These are phyloP conservation scores for Pyrenochaeta sp. DNA, from an alignment of 2,329 filamentous ascomycete genomes.

Conservation along the genomic window DNA sequence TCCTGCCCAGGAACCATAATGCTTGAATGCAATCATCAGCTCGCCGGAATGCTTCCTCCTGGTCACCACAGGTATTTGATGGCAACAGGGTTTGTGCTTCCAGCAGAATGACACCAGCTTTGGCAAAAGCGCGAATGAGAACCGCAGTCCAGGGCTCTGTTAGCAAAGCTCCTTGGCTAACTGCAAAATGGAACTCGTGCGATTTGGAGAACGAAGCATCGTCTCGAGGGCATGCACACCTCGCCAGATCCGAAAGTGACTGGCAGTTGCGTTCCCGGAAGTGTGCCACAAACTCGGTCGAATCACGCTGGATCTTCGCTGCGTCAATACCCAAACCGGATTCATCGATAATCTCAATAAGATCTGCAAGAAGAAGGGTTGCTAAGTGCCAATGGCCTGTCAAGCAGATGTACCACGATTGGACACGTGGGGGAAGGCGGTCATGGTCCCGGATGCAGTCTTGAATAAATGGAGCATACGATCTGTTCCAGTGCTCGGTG, in stretches of 20 bases:
- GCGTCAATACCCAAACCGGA: slow-evolving; percentile 26
- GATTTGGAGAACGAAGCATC: slow-evolving; percentile 37
- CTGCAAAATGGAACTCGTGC: slow-evolving; percentile 60
- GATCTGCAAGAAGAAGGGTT: slow-evolving; percentile 63
- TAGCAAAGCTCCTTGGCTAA: slow-evolving; percentile 63
- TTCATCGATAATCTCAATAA: slow-evolving; percentile 60
- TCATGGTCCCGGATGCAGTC: slow-evolving; percentile 62
- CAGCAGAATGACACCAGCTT: slow-evolving; percentile 54
- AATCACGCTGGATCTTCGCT: slow-evolving; percentile 31
- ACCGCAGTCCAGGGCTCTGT: slow-evolving; percentile 68
- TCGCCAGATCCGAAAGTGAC: slow-evolving; percentile 59
- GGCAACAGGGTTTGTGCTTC: slow-evolving; percentile 36
- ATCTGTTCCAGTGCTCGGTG: slow-evolving; percentile 64
- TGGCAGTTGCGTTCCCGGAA: slow-evolving; percentile 56
- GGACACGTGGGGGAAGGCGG: slow-evolving; percentile 60
- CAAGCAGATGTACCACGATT: slow-evolving; percentile 68
- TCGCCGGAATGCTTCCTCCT: slow-evolving; percentile 44
- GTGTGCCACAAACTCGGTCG: slow-evolving; percentile 44
- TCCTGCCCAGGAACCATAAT: slow-evolving; percentile 64
- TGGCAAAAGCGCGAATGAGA: slow-evolving; percentile 61
- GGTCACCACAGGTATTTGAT: slow-evolving; percentile 3
- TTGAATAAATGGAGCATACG: slow-evolving; percentile 62
- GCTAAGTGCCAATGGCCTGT: slow-evolving; percentile 67
- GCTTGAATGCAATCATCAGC: slow-evolving; percentile 62
- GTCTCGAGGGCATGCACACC: slow-evolving; percentile 50